A percentile compares a stretch with the other conserved stretches of the same genome.
phyloP scores from a whole-genome alignment of 148 eudicot genomes.

The Vaccinium darrowii region DNA sequence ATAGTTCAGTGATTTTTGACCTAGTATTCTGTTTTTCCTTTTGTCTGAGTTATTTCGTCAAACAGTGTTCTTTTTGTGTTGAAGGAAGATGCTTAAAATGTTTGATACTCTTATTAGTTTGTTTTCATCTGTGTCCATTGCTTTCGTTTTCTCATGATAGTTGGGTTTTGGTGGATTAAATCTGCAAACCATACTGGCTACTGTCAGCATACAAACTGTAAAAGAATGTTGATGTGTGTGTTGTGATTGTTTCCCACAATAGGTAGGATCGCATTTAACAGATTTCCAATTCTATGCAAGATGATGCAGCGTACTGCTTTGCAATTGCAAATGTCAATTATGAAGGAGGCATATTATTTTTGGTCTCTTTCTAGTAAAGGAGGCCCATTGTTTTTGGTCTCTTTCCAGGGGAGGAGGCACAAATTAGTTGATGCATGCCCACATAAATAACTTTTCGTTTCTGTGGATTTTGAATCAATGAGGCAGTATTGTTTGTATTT shows the following conservation, averaged over 20 bases:
- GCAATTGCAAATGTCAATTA: neutral
- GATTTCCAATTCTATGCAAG: neutral
- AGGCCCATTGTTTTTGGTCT: neutral
- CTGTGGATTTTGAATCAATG: neutral
- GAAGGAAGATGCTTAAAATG: neutral
- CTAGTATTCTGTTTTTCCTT: neutral
- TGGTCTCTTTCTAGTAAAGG: neutral
- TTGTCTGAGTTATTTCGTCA: neutral
- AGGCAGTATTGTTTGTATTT: neutral
- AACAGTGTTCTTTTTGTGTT: neutral
- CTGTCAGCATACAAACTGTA: neutral
- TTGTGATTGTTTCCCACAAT: neutral
- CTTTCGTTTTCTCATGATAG: neutral
- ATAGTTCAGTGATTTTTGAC: conserved; percentile 1
- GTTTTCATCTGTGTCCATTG: neutral
- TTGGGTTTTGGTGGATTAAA: neutral
- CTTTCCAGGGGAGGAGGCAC: neutral
- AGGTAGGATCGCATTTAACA: neutral
- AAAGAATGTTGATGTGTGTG: neutral
- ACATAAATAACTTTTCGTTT: neutral
- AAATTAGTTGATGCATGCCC: neutral
- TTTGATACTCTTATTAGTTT: neutral
- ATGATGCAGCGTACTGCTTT: neutral
- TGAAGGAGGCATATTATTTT: neutral
- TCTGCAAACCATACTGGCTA: neutral